A percentile compares a stretch with the other conserved stretches of the same genome.
Evolutionary conservation across 306 rosid species (phyloP).

Genomic region (Comarum palustre): DNA sequence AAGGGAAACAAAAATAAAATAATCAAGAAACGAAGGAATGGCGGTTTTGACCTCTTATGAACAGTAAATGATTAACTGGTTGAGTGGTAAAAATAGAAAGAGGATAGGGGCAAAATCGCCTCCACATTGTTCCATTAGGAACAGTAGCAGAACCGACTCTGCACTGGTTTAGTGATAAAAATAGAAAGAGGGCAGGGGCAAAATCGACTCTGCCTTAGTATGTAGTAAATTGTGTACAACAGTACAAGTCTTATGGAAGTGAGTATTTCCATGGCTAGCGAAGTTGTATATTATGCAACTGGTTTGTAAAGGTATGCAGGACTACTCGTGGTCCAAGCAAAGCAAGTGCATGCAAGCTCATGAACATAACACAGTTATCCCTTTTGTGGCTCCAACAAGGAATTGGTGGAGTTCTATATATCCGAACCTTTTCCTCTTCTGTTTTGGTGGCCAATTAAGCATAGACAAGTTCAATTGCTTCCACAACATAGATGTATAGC

Average conservation of each 20-base stretch:
- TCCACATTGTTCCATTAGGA: too few species aligned
- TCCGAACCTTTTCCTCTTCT: not conserved
- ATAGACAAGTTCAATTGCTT: not conserved
- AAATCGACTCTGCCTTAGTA: too few species aligned
- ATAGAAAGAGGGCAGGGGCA: too few species aligned
- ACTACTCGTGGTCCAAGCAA: conserved; percentile 2
- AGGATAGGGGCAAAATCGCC: too few species aligned
- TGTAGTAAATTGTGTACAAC: too few species aligned
- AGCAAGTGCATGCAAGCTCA: conserved; percentile 39
- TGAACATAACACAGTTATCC: conserved; percentile 11
- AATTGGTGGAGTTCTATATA: not conserved
- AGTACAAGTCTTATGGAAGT: not conserved
- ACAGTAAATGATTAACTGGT: too few species aligned
- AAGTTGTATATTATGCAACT: not conserved
- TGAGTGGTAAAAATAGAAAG: too few species aligned
- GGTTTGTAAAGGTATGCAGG: not conserved
- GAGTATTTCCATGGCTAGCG: not conserved
- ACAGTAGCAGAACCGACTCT: too few species aligned
- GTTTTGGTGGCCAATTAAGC: not conserved
- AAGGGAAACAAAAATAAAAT: too few species aligned
- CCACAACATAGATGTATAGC: not conserved
- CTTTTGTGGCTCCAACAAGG: conserved; percentile 4
- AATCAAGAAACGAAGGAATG: too few species aligned
- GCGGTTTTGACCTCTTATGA: too few species aligned
- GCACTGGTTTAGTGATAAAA: too few species aligned